Evolutionary conservation across 202 grass and related monocot genomes (phyloP).

Genomic region (Schoenoplectus triqueter): DNA sequence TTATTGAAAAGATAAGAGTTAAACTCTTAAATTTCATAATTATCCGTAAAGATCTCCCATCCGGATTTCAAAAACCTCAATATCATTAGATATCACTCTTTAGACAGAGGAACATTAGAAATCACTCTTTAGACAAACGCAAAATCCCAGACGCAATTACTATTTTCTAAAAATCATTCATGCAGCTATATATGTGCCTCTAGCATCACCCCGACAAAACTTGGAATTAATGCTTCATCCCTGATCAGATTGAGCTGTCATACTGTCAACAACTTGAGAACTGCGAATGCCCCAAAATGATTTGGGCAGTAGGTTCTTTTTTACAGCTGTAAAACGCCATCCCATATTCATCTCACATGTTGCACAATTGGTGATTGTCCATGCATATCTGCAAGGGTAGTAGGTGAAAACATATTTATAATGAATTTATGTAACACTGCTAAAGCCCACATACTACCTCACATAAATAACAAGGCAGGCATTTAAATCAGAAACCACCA

Average conservation of each 20-base stretch:
- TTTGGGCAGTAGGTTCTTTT: constrained; percentile 62
- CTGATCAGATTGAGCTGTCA: constrained; percentile 23
- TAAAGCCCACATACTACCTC: no score
- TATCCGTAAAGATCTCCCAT: not conserved
- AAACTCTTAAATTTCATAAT: not conserved
- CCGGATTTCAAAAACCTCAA: not conserved
- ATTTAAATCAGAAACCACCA: not conserved
- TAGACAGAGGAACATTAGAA: not conserved
- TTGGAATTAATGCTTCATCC: constrained; percentile 21
- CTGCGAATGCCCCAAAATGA: constrained; percentile 86
- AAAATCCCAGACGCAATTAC: not conserved
- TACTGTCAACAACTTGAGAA: constrained; percentile 63
- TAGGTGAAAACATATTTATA: not conserved
- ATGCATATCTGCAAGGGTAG: constrained; percentile 62
- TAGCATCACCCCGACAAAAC: not conserved
- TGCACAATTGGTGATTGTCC: constrained; percentile 63
- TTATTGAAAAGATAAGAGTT: no score
- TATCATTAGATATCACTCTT: not conserved
- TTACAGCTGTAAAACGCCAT: constrained; percentile 67
- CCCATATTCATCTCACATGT: constrained; percentile 69
- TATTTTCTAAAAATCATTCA: constrained; percentile 10
- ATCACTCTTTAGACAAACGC: not conserved
- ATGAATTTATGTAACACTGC: not conserved
- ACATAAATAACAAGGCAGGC: not conserved
- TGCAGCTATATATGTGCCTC: constrained; percentile 1